Percentiles rank a stretch among this genome's conserved stretches.
phyloP scores from a whole-genome alignment of 352 stramenopile species.

The Phytophthora pinifolia region DNA sequence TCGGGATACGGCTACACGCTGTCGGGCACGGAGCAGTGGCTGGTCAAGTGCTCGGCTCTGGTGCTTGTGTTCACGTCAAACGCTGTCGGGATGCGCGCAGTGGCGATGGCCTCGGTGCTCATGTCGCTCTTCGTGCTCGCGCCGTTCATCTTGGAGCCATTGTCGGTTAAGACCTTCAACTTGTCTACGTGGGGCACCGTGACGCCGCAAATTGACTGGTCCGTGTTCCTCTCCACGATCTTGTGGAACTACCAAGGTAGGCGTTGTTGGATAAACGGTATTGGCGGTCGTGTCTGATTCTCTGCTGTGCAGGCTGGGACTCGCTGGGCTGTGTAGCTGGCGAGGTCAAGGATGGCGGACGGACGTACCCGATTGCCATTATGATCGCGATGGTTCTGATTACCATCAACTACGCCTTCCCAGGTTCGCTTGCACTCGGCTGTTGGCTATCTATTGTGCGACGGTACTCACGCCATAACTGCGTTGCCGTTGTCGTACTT shows the following conservation, averaged over 20 bases:
- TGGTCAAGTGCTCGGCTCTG: constrained; percentile 70
- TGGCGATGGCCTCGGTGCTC: constrained; percentile 69
- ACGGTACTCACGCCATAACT: neutral
- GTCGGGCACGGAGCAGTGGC: constrained; percentile 55
- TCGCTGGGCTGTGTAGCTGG: constrained; percentile 83
- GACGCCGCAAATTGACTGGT: constrained; percentile 76
- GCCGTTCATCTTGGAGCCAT: constrained; percentile 75
- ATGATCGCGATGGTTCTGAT: constrained; percentile 80
- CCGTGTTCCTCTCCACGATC: constrained; percentile 84
- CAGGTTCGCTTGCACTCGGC: constrained; percentile 29
- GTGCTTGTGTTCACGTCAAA: constrained; percentile 75
- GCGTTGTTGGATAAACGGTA: neutral
- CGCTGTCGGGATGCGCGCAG: constrained; percentile 72
- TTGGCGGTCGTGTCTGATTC: neutral
- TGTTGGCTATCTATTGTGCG: neutral
- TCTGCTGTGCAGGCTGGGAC: constrained; percentile 55
- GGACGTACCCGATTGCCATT: constrained; percentile 84
- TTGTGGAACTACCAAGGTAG: constrained; percentile 86
- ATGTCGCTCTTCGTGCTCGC: constrained; percentile 86
- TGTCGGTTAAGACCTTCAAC: constrained; percentile 76
- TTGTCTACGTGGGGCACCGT: constrained; percentile 70
- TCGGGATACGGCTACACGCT: constrained; percentile 59
- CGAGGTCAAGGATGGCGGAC: constrained; percentile 79
- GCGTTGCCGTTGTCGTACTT: constrained; percentile 3
- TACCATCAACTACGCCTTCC: constrained; percentile 86